Percentiles rank a stretch among this genome's conserved stretches.
These are phyloP conservation scores for Diplosphaera chodatii DNA, from an alignment of 139 green algal species.

Conservation along the genomic window DNA sequence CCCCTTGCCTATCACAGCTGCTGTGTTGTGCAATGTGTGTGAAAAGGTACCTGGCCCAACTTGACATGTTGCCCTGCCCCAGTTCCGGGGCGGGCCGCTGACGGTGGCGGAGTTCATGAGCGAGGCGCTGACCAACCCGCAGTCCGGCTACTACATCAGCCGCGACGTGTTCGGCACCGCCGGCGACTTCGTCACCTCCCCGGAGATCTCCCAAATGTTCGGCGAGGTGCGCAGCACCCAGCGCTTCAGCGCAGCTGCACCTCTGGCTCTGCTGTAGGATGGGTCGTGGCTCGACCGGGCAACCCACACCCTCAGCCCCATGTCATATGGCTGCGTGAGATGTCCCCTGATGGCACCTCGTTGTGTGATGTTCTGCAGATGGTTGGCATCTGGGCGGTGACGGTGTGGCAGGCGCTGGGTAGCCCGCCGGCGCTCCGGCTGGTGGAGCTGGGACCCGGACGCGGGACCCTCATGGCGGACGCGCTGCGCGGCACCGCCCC, in stretches of 20 bases:
- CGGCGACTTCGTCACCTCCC: conserved; percentile 94
- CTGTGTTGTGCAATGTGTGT: too few species aligned
- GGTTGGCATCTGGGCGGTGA: conserved; percentile 88
- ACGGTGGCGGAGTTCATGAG: conserved; percentile 79
- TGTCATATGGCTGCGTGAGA: too few species aligned
- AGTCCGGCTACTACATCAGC: conserved; percentile 75
- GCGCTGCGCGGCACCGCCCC: conserved; percentile 67
- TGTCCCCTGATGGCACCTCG: too few species aligned
- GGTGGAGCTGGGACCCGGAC: conserved; percentile 90
- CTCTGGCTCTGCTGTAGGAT: too few species aligned
- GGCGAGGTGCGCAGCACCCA: conserved; percentile 91
- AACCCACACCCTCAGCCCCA: too few species aligned
- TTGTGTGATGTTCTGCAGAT: conserved; percentile 62
- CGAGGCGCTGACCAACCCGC: conserved; percentile 76
- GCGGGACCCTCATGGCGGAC: conserved; percentile 94
- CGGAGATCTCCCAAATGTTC: conserved; percentile 96
- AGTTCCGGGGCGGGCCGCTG: conserved; percentile 90
- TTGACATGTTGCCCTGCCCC: conserved; percentile 1
- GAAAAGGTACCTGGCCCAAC: too few species aligned
- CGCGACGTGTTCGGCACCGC: conserved; percentile 81
- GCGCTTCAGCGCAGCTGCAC: too few species aligned
- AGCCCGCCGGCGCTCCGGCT: conserved; percentile 61
- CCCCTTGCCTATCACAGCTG: too few species aligned
- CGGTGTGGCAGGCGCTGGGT: conserved; percentile 77
- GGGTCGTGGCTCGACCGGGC: too few species aligned